These are phyloP conservation scores for Arabidopsis lyrata DNA, from an alignment of 441 rosid species.

Conservation along the genomic window DNA sequence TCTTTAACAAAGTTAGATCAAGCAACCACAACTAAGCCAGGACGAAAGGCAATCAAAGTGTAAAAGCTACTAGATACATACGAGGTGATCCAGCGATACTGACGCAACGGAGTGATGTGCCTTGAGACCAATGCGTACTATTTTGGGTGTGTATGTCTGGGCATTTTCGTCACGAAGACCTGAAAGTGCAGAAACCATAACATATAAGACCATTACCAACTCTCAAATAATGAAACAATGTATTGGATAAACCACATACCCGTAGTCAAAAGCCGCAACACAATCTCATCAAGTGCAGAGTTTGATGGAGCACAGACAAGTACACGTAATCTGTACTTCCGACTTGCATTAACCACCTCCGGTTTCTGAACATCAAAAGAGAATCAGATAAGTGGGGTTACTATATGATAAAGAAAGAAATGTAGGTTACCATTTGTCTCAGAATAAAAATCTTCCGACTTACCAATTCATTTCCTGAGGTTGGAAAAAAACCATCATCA, in stretches of 20 bases:
- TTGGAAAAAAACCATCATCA: slow-evolving; percentile 89
- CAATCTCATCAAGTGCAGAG: slow-evolving; percentile 99
- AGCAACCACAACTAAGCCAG: slow-evolving; percentile 10
- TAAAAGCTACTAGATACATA: slow-evolving; percentile 51
- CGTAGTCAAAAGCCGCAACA: slow-evolving; percentile 74
- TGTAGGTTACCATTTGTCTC: neutral
- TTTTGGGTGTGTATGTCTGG: slow-evolving; percentile 76
- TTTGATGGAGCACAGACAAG: slow-evolving; percentile 98
- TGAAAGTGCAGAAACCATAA: slow-evolving; percentile 44
- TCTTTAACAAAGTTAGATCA: neutral
- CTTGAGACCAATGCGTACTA: slow-evolving; percentile 96
- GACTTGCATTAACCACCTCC: slow-evolving; percentile 76
- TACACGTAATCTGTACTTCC: slow-evolving; percentile 78
- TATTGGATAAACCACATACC: slow-evolving; percentile 58
- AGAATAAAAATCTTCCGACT: slow-evolving; percentile 39
- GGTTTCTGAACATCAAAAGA: slow-evolving; percentile 68
- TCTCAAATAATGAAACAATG: slow-evolving; percentile 13
- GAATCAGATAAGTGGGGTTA: slow-evolving; percentile 10
- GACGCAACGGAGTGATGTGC: slow-evolving; percentile 87
- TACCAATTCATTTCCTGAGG: slow-evolving; percentile 92
- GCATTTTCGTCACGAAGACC: slow-evolving; percentile 88
- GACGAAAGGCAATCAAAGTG: slow-evolving; percentile 19
- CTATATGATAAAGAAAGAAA: neutral
- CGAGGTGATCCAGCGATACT: slow-evolving; percentile 90
- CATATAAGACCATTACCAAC: slow-evolving; percentile 22